A percentile compares a stretch with the other conserved stretches of the same genome.
Evolutionary conservation across 163 green algal genomes (phyloP).

Genomic region (Scenedesmus sp.): DNA sequence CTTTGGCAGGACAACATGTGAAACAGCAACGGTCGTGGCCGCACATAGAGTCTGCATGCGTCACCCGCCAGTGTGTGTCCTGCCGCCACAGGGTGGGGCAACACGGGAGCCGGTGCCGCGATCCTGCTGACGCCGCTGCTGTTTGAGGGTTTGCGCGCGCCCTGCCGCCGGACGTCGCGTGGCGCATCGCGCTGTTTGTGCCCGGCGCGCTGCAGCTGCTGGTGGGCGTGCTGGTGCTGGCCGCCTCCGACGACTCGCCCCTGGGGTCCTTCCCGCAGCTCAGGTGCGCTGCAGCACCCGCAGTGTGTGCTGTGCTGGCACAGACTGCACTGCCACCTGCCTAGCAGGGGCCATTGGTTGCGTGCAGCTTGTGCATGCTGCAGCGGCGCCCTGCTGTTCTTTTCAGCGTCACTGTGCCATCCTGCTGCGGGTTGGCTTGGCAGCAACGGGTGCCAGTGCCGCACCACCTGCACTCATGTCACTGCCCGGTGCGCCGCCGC

Average conservation of each 20-base stretch:
- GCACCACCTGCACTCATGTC: not conserved
- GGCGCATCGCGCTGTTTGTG: slow-evolving; percentile 91
- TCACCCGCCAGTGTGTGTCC: not conserved
- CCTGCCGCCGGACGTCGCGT: slow-evolving; percentile 68
- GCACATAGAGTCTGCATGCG: too few relatives aligned
- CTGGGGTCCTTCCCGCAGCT: slow-evolving; percentile 55
- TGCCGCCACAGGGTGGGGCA: slow-evolving; percentile 87
- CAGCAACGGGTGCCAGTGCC: not conserved
- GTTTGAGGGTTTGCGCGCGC: slow-evolving; percentile 58
- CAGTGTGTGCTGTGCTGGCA: not conserved
- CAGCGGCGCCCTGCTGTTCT: not conserved
- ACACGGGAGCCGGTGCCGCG: slow-evolving; percentile 87
- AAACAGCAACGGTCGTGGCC: too few relatives aligned
- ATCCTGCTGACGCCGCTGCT: slow-evolving; percentile 92
- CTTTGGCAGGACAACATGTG: too few relatives aligned
- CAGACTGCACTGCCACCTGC: not conserved
- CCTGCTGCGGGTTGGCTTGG: not conserved
- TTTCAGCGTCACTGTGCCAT: not conserved
- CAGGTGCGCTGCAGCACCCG: not conserved
- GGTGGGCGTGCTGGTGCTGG: slow-evolving; percentile 75
- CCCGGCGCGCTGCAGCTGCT: slow-evolving; percentile 83
- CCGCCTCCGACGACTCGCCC: slow-evolving; percentile 75
- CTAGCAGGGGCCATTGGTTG: not conserved
- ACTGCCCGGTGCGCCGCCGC: too few relatives aligned
- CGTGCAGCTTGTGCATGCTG: not conserved